Conservation (phyloP, 1,284 basidiomycete species). For the Cryptococcus sp. region DNA sequence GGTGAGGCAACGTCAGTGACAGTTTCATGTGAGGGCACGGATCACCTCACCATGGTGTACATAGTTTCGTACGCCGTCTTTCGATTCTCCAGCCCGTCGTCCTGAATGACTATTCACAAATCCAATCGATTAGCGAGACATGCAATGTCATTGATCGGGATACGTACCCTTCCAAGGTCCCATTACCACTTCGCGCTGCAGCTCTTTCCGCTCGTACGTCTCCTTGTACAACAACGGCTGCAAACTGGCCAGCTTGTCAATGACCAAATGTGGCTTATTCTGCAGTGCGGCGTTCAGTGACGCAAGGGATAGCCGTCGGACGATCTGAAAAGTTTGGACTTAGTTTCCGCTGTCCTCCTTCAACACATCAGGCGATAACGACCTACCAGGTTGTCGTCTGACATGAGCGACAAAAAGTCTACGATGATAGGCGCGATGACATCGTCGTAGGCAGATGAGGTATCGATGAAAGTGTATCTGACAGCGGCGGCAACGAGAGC, state of each 20-base stretch:
- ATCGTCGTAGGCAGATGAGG: slow-evolving; percentile 79
- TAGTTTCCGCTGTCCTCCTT: background rate
- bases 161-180: slow-evolving; percentile 85
- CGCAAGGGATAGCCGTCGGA: slow-evolving; percentile 81
- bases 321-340: slow-evolving; percentile 61
- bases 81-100: slow-evolving; percentile 56
- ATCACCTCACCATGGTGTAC: slow-evolving; percentile 72
- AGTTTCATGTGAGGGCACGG: background rate
- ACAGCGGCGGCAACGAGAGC: slow-evolving; percentile 92
- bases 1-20: background rate
- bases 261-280: slow-evolving; percentile 87
- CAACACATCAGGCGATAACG: background rate
- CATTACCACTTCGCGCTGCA: slow-evolving; percentile 93
- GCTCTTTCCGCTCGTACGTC: slow-evolving; percentile 74
- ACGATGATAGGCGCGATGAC: slow-evolving; percentile 79
- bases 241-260: slow-evolving; percentile 74
- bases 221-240: slow-evolving; percentile 84
- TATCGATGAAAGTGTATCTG: slow-evolving; percentile 92
- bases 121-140: slow-evolving; percentile 2
- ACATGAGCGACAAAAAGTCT: slow-evolving; percentile 86
- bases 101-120: slow-evolving; percentile 38
- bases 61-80: slow-evolving; percentile 98
- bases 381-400: slow-evolving; percentile 78
- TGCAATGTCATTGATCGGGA: background rate
- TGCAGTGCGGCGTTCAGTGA: slow-evolving; percentile 91